Percentiles rank a stretch among this genome's conserved stretches.
These are phyloP conservation scores for Polychaeton citri DNA, from an alignment of 2,329 filamentous ascomycete species.

Conservation along the genomic window DNA sequence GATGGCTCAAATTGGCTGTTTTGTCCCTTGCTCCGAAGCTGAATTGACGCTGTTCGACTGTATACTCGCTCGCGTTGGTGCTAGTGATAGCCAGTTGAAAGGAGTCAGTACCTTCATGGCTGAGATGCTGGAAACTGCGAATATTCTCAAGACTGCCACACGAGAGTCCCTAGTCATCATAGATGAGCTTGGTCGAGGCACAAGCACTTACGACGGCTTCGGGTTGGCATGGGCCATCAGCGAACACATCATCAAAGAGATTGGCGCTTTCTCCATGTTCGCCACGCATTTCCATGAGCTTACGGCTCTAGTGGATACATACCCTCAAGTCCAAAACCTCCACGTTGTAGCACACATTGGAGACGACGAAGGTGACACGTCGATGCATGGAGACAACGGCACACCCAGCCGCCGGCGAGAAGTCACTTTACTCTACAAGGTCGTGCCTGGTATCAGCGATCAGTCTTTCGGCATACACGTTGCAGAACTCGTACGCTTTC, in stretches of 20 bases:
- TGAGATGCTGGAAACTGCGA: conserved; percentile 97
- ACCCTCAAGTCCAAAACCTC: conserved; percentile 79
- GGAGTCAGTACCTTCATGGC: conserved; percentile 99
- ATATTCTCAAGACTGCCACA: conserved; percentile 94
- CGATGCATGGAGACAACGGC: conserved; percentile 18
- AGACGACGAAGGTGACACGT: conserved; percentile 30
- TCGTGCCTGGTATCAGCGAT: conserved; percentile 88
- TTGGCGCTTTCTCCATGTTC: conserved; percentile 87
- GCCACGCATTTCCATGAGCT: conserved; percentile 98
- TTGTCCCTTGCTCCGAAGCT: conserved; percentile 81
- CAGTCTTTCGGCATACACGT: conserved; percentile 98
- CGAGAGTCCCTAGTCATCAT: conserved; percentile 96
- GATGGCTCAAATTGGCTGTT: conserved; percentile 94
- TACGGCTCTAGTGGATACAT: conserved; percentile 75
- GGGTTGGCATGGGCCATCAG: conserved; percentile 98
- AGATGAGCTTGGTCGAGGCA: conserved; percentile 90
- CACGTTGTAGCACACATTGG: conserved; percentile 91
- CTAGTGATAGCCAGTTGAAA: conserved; percentile 91
- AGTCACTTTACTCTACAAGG: conserved; percentile 93
- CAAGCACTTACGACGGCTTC: conserved; percentile 96
- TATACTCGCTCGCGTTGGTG: conserved; percentile 89
- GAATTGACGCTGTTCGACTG: conserved; percentile 94
- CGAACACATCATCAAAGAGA: conserved; percentile 91
- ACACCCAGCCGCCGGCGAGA: conserved; percentile 51
- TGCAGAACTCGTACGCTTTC: conserved; percentile 89